These are phyloP conservation scores for Butyriboletus appendiculatus DNA, from an alignment of 1,284 basidiomycete species.

Conservation along the genomic window DNA sequence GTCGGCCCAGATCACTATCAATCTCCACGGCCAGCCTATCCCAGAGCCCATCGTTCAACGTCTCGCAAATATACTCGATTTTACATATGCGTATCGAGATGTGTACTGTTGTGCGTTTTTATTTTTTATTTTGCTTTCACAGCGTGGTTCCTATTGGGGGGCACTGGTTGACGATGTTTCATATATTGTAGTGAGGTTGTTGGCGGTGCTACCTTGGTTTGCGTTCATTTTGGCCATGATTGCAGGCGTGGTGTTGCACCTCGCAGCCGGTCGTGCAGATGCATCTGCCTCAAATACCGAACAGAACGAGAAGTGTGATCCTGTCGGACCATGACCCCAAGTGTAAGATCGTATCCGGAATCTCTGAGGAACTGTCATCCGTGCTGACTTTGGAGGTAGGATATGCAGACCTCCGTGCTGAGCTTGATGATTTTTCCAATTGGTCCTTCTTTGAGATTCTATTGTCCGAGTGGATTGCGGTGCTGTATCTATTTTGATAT, in stretches of 20 bases:
- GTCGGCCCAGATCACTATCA: slow-evolving; percentile 47
- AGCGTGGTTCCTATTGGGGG: not conserved
- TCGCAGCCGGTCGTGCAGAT: slow-evolving; percentile 9
- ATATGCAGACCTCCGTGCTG: not conserved
- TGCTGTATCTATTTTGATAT: not conserved
- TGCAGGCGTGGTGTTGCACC: slow-evolving; percentile 37
- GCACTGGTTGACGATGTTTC: not conserved
- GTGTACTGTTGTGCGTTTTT: slow-evolving; percentile 45
- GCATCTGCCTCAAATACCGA: not conserved
- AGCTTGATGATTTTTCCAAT: not conserved
- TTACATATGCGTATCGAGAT: slow-evolving; percentile 48
- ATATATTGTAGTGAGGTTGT: slow-evolving; percentile 40
- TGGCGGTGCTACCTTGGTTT: slow-evolving; percentile 53
- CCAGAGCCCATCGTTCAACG: slow-evolving; percentile 41
- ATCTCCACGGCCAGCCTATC: slow-evolving; percentile 39
- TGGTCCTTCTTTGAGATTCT: not conserved
- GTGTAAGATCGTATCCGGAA: not conserved
- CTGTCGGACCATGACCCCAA: not conserved
- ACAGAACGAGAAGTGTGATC: not conserved
- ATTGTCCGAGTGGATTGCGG: not conserved
- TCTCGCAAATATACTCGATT: slow-evolving; percentile 41
- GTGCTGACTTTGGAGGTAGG: not conserved
- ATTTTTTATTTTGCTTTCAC: not conserved
- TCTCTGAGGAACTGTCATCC: too few species aligned
- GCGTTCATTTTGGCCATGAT: slow-evolving; percentile 43